Evolutionary conservation across 2,329 filamentous ascomycete species (phyloP).

Genomic region (Seiridium cupressi): DNA sequence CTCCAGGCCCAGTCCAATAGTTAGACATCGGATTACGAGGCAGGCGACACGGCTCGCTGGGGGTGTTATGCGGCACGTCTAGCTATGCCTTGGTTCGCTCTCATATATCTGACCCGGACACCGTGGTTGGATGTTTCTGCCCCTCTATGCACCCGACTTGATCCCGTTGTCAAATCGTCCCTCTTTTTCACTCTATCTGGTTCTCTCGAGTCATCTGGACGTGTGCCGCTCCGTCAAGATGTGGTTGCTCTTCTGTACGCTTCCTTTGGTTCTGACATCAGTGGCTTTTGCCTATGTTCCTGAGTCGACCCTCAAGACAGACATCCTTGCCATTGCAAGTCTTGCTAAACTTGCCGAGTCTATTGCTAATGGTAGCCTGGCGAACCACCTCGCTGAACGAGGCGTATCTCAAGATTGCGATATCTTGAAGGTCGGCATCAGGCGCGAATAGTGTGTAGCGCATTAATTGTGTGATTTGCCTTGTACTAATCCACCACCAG

Average conservation of each 20-base stretch:
- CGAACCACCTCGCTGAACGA: not conserved
- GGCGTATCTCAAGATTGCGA: constrained; percentile 9
- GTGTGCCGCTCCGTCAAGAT: not conserved
- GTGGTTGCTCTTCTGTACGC: not conserved
- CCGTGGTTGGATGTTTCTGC: not conserved
- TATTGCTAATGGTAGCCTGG: constrained; percentile 4
- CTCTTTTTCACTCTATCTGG: not conserved
- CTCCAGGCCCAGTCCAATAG: not conserved
- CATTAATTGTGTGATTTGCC: not conserved
- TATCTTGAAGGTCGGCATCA: not conserved
- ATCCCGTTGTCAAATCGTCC: not conserved
- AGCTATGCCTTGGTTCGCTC: not conserved
- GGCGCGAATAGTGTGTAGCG: constrained; percentile 11
- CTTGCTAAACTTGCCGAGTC: constrained; percentile 5
- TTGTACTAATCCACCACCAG: not conserved
- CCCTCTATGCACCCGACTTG: not conserved
- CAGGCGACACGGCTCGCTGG: not conserved
- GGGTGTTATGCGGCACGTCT: not conserved
- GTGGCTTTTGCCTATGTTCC: constrained; percentile 4
- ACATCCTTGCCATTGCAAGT: constrained; percentile 6
- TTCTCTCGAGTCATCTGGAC: not conserved
- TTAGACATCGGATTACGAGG: not conserved
- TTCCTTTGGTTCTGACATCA: not conserved
- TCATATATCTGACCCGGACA: constrained; percentile 6
- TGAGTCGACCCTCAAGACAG: constrained; percentile 10